Evolutionary conservation across 129 eudicot species (phyloP).

Genomic region (Silybum marianum): DNA sequence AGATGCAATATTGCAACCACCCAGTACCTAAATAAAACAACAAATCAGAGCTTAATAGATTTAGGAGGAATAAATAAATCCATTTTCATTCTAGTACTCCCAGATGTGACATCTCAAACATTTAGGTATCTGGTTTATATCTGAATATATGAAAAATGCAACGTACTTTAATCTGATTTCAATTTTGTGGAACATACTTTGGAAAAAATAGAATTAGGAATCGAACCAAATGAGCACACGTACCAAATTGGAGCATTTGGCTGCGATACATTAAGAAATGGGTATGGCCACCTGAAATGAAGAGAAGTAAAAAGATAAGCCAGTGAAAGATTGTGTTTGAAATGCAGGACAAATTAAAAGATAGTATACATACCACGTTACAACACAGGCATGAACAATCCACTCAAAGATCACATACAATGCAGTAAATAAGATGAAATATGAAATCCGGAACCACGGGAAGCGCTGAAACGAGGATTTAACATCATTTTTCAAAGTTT

Average conservation of each 20-base stretch:
- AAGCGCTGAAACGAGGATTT: constrained; percentile 55
- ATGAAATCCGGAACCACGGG: constrained; percentile 74
- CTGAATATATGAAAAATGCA: not conserved
- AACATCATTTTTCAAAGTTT: not conserved
- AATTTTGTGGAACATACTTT: too few species aligned
- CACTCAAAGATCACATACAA: constrained; percentile 74
- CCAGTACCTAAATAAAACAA: constrained; percentile 29
- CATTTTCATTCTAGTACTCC: not conserved
- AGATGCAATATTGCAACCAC: constrained; percentile 64
- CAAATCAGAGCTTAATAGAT: not conserved
- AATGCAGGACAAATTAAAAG: not conserved
- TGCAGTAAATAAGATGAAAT: constrained; percentile 66
- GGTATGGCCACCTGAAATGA: constrained; percentile 91
- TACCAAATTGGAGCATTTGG: constrained; percentile 75
- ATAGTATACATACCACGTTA: constrained; percentile 49
- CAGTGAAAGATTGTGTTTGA: not conserved
- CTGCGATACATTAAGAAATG: constrained; percentile 65
- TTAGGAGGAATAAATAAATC: not conserved
- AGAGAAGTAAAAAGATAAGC: constrained; percentile 22
- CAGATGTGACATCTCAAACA: not conserved
- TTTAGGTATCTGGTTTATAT: not conserved
- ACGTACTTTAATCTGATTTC: too few species aligned
- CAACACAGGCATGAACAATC: constrained; percentile 65
- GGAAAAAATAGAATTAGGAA: not conserved
- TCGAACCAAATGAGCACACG: constrained; percentile 15